These are phyloP conservation scores for Sparassis latifolia DNA, from an alignment of 1,284 basidiomycete species.

Conservation along the genomic window DNA sequence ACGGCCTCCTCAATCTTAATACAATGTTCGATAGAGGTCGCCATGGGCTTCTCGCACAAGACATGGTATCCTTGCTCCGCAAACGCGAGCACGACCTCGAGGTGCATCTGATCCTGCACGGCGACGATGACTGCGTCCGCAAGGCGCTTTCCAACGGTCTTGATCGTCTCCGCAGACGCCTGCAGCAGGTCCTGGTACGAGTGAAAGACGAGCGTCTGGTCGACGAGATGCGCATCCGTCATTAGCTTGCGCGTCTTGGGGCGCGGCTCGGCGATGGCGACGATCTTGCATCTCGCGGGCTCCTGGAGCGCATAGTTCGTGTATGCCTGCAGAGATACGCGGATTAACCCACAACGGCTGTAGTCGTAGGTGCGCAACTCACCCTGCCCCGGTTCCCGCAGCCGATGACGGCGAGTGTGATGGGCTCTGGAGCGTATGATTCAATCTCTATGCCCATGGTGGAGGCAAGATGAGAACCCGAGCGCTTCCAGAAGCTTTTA, in stretches of 20 bases:
- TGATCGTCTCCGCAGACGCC: conserved; percentile 60
- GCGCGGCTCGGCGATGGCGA: conserved; percentile 80
- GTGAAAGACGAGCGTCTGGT: conserved; percentile 58
- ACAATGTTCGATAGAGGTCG: conserved; percentile 67
- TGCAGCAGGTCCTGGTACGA: conserved; percentile 68
- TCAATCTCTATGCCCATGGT: conserved; percentile 22
- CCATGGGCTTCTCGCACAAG: conserved; percentile 88
- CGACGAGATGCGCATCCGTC: conserved; percentile 48
- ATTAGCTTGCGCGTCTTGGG: conserved; percentile 56
- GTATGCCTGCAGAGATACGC: conserved; percentile 45
- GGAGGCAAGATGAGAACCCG: conserved; percentile 5
- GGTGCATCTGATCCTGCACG: conserved; percentile 75
- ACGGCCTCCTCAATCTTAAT: conserved; percentile 69
- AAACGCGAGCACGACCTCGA: conserved; percentile 67
- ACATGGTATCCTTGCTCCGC: conserved; percentile 79
- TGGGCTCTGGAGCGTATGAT: conserved; percentile 21
- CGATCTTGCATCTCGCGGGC: conserved; percentile 65
- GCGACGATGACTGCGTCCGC: conserved; percentile 77
- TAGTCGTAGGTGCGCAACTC: conserved; percentile 6
- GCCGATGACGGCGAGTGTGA: conserved; percentile 55
- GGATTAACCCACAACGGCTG: neutral
- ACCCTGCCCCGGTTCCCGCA: conserved; percentile 79
- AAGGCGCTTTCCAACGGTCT: conserved; percentile 55
- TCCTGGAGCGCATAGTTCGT: conserved; percentile 53
- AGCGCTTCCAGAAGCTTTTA: conserved; percentile 17